Base-by-base conservation (phyloP, 768 basidiomycete genomes). In the Serendipita sp. region DNA sequence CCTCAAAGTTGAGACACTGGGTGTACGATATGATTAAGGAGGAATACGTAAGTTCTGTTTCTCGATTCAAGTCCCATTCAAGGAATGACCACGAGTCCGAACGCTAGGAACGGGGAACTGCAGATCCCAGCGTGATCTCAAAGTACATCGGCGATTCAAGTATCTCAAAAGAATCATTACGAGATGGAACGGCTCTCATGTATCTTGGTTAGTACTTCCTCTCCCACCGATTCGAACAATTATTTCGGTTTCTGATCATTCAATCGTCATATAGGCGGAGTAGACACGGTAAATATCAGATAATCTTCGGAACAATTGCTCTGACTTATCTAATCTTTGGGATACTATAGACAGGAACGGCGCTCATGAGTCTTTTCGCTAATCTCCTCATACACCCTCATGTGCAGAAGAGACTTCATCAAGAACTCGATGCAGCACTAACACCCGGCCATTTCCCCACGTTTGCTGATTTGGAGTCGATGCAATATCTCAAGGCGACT, bases 341-440 rank as follows among this genome's bases (percentile, higher is more conserved):
- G 1, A n/a, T n/a, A n/a, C n/a, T 22, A 20, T 43, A 16, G 16
- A 44, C 38, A 17, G 34, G 34, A 38, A 38, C 34, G 34, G 48
- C 24, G 7, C 14, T 34, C 2, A 24, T 34, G 20, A 60, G 82
- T 68, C 76, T 75, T 68, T 70, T 80, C 16, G 79, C 79, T 2
- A 79, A 80, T 76, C 71, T 78, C 11, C 45, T 65, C 16, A 22
- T 42, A n/a, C 66, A 68, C 63, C 66, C 71, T 72, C 78, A 80
- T 3, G 78, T 82, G 7, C 77, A 79, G 68, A 74, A 71, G 65
- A 78, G 77, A 64, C 79, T 79, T 0, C 81, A 81, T 63, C 75
- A 71, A 17, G 83, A 83, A 66, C 73, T 84, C 3, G 79, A 79
- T 63, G 62, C 72, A 0, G 74, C 78, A 2, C 68, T 77, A 62